Base-by-base conservation (phyloP, 805 yeast species). In the Candida sonorensis region DNA sequence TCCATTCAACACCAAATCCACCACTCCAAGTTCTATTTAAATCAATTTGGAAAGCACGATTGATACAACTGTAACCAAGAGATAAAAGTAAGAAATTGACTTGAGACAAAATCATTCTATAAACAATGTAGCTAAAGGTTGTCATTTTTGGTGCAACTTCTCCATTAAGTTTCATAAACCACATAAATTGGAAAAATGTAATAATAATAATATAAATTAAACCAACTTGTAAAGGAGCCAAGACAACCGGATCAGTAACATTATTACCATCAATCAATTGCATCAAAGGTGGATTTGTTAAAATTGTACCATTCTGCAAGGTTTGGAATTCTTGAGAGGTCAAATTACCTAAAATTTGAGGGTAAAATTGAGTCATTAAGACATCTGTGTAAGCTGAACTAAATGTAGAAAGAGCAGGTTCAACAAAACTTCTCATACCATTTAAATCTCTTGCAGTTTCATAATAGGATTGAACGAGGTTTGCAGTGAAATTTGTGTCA, bases 1-100 rank as follows among this genome's bases (percentile, higher is more conserved):
- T 67, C 94, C 94, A 84, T 40, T 70, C 72, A 2, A 82, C 77
- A 24, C 83, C 67, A 54, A 82, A 82, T 0, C 94, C 94, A 7
- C 76, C 72, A 19, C 56, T 63, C 59, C 74, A 81, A 0, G 83
- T 58, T 3, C 33, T 46, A 10, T 72, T 66, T 50, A 78, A 70
- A 44, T 74, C 70, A 19, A 80, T 66, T 46, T 80, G 85, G 62
- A 75, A 77, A 1, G 83, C 84, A 12, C 80, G 70, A 23, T 83
- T 68, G 5, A 83, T 74, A 21, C 74, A 56, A 17, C 77, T 66
- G 45, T 70, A 72, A 30, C 73, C 69, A 23, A 83, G 57, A 15
- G 86, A 71, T 17, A 81, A 47, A 15, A 80, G 44, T 29, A 82
- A 59, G 45, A 66, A 81, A 5, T 76, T 67, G 5, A 64, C n/a